Percentiles rank a stretch among this genome's conserved stretches.
Evolutionary conservation across 2,329 filamentous ascomycete genomes (phyloP).

Genomic region (Mycosphaerella sp.): DNA sequence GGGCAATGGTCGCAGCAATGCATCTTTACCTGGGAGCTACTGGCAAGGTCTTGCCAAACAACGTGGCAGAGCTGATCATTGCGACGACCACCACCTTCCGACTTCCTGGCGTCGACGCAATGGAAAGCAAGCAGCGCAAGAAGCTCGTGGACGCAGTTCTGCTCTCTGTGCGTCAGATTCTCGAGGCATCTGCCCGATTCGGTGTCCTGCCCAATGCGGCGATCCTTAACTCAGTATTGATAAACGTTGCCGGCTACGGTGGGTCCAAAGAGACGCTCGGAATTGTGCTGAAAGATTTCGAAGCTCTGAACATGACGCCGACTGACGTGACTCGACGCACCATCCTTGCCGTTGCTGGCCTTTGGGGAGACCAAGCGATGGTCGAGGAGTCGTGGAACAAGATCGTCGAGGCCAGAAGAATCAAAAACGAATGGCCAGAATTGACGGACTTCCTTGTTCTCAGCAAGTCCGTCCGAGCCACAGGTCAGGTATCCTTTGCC

Average conservation of each 20-base stretch:
- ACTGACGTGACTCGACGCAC: constrained; percentile 33
- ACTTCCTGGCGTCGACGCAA: constrained; percentile 14
- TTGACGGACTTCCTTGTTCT: constrained; percentile 27
- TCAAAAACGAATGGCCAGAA: constrained; percentile 15
- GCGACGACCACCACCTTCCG: constrained; percentile 29
- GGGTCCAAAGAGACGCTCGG: constrained; percentile 28
- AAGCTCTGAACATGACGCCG: constrained; percentile 26
- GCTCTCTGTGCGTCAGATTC: constrained; percentile 24
- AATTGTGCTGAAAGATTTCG: constrained; percentile 28
- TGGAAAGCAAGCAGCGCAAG: constrained; percentile 20
- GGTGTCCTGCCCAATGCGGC: constrained; percentile 26
- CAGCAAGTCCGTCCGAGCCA: constrained; percentile 24
- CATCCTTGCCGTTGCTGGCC: constrained; percentile 33
- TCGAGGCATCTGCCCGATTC: constrained; percentile 29
- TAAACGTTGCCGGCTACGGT: constrained; percentile 32
- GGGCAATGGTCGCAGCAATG: constrained; percentile 39
- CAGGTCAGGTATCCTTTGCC: constrained; percentile 21
- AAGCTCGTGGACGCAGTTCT: constrained; percentile 25
- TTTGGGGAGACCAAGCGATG: constrained; percentile 27
- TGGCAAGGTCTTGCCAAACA: constrained; percentile 33
- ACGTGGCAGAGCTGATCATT: constrained; percentile 38
- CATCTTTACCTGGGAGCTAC: constrained; percentile 41
- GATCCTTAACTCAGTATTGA: constrained; percentile 38
- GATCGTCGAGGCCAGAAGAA: constrained; percentile 21
- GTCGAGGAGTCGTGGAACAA: constrained; percentile 31